Base-by-base conservation (phyloP, 73 alveolate species). In the Diophrys appendiculata region DNA sequence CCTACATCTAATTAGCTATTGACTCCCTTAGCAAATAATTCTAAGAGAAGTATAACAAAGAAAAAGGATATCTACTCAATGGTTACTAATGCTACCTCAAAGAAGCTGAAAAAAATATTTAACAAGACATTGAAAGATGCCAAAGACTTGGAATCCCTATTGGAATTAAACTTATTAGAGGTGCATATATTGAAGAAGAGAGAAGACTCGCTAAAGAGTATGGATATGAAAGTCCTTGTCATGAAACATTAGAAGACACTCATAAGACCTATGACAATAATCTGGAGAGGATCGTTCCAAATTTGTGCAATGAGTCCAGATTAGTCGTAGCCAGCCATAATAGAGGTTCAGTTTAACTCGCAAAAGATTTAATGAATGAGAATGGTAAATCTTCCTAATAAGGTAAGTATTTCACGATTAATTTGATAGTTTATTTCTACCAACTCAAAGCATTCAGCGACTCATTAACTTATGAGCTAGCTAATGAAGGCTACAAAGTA, bases 181-280 rank as follows among this genome's bases (percentile, higher is more conserved):
- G 97, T 30, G 97, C 97, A n/a, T 91, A 91, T 77, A 88, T 91
- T 93, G 68, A 69, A 31, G 95, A 91, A 68, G 97, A 91, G 83
- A 78, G 93, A 33, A 83, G 91, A 67, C 67, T 91, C 2, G 97
- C 97, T 0, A 34, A 55, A 31, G 72, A 77, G 64, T 22, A 65
- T 13, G 86, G 86, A 18, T 70, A 75, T 33, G 88, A 72, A 54
- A 68, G 86, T 2, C 97, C 97, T 0, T 54, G 83, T 29, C 76
- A 80, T 65, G 90, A 73, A 29, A 70, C 83, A 11, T 69, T 81
- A 33, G 93, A 81, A 18, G 88, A 53, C 35, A 88, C 97, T 33
- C 91, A 91, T 43, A 43, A 73, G 2, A 25, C 72, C 34, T 91
- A 88, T 79, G 73, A 91, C 81, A 69, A 26, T 3, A 88, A 75